A percentile compares a stretch with the other conserved stretches of the same genome.
Evolutionary conservation across 1,139 yeast species (phyloP).

Genomic region (Nakaseomyces kungkrabaensis): DNA sequence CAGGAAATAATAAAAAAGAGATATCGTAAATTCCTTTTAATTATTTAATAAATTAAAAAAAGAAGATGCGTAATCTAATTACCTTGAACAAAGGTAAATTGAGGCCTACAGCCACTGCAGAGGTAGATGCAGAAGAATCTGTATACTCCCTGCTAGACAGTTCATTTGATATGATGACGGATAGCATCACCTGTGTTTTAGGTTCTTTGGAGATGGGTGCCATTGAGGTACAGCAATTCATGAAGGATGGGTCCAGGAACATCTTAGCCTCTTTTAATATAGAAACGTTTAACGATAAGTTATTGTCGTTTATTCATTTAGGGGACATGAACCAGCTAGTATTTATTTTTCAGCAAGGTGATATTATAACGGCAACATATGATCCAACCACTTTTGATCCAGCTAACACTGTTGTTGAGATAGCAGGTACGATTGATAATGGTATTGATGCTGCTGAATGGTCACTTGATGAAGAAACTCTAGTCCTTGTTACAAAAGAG

Average conservation of each 20-base stretch:
- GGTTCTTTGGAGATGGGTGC: slow-evolving; percentile 50
- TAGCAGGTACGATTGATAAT: slow-evolving; percentile 77
- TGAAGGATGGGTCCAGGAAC: slow-evolving; percentile 46
- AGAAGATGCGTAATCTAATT: slow-evolving; percentile 46
- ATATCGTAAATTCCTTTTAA: no score
- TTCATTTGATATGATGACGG: slow-evolving; percentile 67
- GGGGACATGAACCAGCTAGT: slow-evolving; percentile 54
- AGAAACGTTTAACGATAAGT: slow-evolving; percentile 28
- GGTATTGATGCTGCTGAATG: slow-evolving; percentile 69
- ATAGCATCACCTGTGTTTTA: slow-evolving; percentile 59
- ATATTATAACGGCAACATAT: slow-evolving; percentile 58
- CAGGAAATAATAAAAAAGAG: not conserved
- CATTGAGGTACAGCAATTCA: slow-evolving; percentile 50
- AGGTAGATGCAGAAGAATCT: slow-evolving; percentile 42
- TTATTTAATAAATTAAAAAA: no score
- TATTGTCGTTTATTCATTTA: slow-evolving; percentile 52
- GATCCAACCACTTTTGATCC: slow-evolving; percentile 39
- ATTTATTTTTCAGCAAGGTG: slow-evolving; percentile 57
- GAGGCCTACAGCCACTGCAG: slow-evolving; percentile 40
- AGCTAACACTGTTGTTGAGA: slow-evolving; percentile 49
- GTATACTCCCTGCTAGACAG: slow-evolving; percentile 32
- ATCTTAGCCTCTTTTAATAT: slow-evolving; percentile 50
- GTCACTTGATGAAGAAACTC: slow-evolving; percentile 88
- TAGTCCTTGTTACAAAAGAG: slow-evolving; percentile 59
- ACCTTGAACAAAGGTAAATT: slow-evolving; percentile 49